Evolutionary conservation across 2,329 filamentous ascomycete genomes (phyloP).

Genomic region (Sporothrix euskadiensis): DNA sequence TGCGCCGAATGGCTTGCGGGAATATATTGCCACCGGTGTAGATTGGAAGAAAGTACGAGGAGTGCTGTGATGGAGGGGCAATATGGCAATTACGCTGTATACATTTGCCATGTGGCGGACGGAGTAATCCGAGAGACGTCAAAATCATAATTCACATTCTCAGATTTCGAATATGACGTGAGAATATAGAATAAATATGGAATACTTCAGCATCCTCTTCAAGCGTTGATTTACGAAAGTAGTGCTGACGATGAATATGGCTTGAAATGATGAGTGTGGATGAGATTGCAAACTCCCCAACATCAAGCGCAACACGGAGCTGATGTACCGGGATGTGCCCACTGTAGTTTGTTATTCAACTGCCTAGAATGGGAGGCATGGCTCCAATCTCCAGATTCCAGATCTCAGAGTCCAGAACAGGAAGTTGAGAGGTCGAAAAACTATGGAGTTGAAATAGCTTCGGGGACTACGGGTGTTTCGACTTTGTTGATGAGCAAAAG

Average conservation of each 20-base stretch:
- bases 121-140: neutral
- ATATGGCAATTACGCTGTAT: neutral
- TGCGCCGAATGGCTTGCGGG: constrained; percentile 2
- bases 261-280: neutral
- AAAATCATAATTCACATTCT: neutral
- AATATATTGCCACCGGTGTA: constrained; percentile 1
- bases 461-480: neutral
- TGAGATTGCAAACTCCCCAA: neutral
- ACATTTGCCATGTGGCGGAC: neutral
- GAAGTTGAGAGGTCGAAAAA: neutral
- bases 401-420: neutral
- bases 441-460: neutral
- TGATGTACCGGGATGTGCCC: neutral
- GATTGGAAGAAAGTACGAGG: no score
- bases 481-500: neutral
- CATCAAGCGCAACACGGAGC: neutral
- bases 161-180: neutral
- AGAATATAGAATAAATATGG: neutral
- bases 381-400: neutral
- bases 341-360: neutral
- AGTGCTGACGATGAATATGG: neutral
- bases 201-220: neutral
- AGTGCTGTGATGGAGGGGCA: neutral
- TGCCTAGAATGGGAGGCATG: neutral
- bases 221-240: neutral